phyloP scores from a whole-genome alignment of 169 alveolate genomes.

The Plasmodium coatneyi region DNA sequence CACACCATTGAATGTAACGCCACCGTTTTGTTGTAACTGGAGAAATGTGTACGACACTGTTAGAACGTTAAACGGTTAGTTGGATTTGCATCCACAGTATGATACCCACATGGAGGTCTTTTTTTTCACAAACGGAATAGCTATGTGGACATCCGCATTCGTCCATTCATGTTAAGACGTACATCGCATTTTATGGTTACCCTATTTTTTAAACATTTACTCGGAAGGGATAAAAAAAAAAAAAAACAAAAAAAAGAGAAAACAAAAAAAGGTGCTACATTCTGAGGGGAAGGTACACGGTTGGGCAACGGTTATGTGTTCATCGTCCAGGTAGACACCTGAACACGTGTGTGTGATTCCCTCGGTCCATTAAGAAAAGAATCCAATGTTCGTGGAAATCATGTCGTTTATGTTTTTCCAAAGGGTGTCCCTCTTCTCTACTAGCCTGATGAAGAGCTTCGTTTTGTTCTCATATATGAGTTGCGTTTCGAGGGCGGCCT shows the following conservation, averaged over 20 bases:
- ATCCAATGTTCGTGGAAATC: constrained; percentile 41
- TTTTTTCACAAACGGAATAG: not conserved
- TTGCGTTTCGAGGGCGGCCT: constrained; percentile 61
- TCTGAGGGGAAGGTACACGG: not conserved
- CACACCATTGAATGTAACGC: not conserved
- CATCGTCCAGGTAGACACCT: not conserved
- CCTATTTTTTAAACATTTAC: not conserved
- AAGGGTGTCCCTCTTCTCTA: constrained; percentile 53
- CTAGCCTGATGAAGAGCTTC: constrained; percentile 43
- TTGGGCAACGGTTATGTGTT: not conserved
- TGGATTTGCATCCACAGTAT: not conserved
- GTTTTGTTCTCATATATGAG: constrained; percentile 58
- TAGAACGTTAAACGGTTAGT: not conserved
- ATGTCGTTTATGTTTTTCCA: constrained; percentile 69
- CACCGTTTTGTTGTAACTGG: not conserved
- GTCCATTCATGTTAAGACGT: not conserved
- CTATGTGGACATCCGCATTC: not conserved
- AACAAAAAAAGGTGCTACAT: not conserved
- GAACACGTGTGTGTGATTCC: not conserved
- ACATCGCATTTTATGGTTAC: not conserved
- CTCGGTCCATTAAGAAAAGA: constrained; percentile 1
- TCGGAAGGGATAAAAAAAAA: not conserved
- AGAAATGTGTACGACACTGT: not conserved
- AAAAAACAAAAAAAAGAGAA: too few relatives aligned
- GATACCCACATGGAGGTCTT: not conserved